Percentiles rank a stretch among this genome's conserved stretches.
These are phyloP conservation scores for Venturia pyrina DNA, from an alignment of 2,329 filamentous ascomycete species.

Conservation along the genomic window DNA sequence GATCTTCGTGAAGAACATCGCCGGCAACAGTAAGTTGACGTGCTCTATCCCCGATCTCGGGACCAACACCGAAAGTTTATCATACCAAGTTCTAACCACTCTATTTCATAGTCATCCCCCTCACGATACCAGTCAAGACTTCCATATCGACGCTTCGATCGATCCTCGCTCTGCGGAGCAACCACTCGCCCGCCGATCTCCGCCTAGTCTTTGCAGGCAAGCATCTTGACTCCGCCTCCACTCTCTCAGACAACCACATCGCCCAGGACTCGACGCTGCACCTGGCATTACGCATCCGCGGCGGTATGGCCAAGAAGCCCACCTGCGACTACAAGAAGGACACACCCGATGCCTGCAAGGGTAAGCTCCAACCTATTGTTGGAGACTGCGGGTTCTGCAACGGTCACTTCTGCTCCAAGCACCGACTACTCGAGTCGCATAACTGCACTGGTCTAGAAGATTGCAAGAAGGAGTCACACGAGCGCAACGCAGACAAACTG, in stretches of 20 bases:
- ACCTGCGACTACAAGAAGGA: constrained; percentile 14
- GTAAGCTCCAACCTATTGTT: constrained; percentile 81
- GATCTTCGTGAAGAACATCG: constrained; percentile 51
- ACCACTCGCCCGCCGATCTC: constrained; percentile 38
- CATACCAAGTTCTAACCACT: constrained; percentile 16
- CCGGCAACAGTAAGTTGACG: constrained; percentile 44
- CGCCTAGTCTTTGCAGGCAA: constrained; percentile 50
- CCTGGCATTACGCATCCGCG: constrained; percentile 47
- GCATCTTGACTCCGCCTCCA: constrained; percentile 37
- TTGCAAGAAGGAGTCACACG: constrained; percentile 95
- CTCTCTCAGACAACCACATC: constrained; percentile 40
- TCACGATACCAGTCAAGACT: constrained; percentile 44
- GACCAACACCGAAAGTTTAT: background rate
- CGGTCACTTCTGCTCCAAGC: constrained; percentile 90
- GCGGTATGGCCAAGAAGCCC: constrained; percentile 37
- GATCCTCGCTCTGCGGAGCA: constrained; percentile 48
- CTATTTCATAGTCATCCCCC: constrained; percentile 41
- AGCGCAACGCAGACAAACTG: constrained; percentile 85
- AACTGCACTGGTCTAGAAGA: constrained; percentile 88
- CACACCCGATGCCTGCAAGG: constrained; percentile 78
- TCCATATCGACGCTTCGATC: constrained; percentile 46
- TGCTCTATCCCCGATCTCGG: background rate
- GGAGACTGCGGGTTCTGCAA: constrained; percentile 94
- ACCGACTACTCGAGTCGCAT: constrained; percentile 88
- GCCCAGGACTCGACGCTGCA: constrained; percentile 41